Conservation (phyloP, 2,329 filamentous ascomycete species). For the Emericellopsis atlantica region DNA sequence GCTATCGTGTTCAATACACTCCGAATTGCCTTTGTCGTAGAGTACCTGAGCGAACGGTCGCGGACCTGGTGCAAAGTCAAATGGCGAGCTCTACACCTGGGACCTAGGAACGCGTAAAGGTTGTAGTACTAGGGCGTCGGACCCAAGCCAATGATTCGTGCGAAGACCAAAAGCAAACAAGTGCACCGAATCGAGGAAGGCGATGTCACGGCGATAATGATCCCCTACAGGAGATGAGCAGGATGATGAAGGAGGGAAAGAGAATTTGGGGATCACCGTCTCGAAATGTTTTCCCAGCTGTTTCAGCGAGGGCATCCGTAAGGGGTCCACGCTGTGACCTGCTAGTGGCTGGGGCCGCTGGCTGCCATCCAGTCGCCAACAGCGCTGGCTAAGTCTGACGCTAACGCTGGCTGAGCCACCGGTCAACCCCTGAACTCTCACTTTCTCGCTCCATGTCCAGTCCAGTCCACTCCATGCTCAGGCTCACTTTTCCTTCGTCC, state of each 20-base stretch:
- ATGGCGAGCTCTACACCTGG: too few relatives aligned
- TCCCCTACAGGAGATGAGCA: background rate
- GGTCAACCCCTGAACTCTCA: too few relatives aligned
- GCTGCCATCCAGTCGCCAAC: background rate
- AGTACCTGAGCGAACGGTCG: too few relatives aligned
- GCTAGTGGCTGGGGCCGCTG: background rate
- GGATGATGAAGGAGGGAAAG: background rate
- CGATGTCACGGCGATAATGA: background rate
- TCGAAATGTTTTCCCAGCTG: slow-evolving; percentile 2
- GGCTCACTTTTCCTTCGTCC: too few relatives aligned
- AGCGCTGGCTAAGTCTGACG: background rate
- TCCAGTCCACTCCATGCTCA: too few relatives aligned
- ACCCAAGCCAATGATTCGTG: too few relatives aligned
- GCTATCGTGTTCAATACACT: too few relatives aligned
- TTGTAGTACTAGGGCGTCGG: too few relatives aligned
- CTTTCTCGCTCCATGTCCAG: too few relatives aligned
- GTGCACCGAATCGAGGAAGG: background rate
- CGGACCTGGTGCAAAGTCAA: too few relatives aligned
- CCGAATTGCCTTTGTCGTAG: too few relatives aligned
- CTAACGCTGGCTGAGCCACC: slow-evolving; percentile 1
- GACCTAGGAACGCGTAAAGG: too few relatives aligned
- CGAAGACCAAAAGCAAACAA: background rate
- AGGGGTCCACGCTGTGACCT: background rate
- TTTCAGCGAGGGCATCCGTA: slow-evolving; percentile 1
- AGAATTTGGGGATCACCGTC: slow-evolving; percentile 1